Evolutionary conservation across 225 moss, liverwort and hornwort genomes (phyloP).

Genomic region (Polytrichum commune): DNA sequence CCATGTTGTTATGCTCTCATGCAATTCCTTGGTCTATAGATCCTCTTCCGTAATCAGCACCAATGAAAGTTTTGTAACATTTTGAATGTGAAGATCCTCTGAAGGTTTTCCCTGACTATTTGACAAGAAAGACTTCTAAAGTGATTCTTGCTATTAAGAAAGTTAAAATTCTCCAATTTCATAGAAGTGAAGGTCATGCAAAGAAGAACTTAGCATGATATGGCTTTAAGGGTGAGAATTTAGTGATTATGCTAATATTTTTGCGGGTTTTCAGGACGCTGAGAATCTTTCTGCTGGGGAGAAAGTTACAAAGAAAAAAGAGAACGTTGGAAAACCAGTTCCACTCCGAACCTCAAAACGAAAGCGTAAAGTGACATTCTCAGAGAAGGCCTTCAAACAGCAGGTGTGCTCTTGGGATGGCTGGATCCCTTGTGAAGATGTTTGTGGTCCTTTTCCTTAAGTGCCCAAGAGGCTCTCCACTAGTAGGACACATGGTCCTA

Average conservation of each 20-base stretch:
- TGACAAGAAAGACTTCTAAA: no score
- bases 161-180: no score
- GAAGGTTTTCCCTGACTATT: no score
- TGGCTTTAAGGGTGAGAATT: no score
- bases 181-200: no score
- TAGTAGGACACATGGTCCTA: no score
- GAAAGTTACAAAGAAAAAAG: slow-evolving; percentile 12
- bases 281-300: slow-evolving; percentile 11
- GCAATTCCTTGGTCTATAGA: neutral
- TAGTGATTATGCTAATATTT: neutral
- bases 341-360: slow-evolving; percentile 16
- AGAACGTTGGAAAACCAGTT: slow-evolving; percentile 2
- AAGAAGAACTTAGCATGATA: no score
- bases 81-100: no score
- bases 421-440: neutral
- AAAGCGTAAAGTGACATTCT: slow-evolving; percentile 34
- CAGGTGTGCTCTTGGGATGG: slow-evolving; percentile 12
- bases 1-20: slow-evolving; percentile 4
- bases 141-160: no score
- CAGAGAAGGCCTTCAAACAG: slow-evolving; percentile 15
- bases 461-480: no score
- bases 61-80: no score
- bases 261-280: slow-evolving; percentile 12
- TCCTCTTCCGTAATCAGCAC: no score
- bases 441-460: neutral